Base-by-base conservation (phyloP, 306 rosid genomes). In the Purshia tridentata region DNA sequence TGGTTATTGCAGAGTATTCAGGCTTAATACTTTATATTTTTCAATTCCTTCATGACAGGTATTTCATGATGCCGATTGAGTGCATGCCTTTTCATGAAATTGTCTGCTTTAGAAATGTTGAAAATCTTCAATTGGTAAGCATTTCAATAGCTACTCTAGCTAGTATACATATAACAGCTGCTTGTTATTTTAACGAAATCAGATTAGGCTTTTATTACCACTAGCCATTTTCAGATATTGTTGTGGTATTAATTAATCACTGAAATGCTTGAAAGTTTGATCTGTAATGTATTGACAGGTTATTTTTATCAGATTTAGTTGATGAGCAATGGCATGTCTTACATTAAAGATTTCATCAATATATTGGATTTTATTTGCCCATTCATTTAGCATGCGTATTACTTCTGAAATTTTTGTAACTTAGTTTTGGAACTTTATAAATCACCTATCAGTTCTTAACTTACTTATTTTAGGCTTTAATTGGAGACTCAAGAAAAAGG, bases 401-500 rank as follows among this genome's bases (percentile, higher is more conserved):
- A 48, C 65, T 76, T 69, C 72, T 72, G 56, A 72, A 49, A 51
- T 72, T 11, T 41, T 54, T 54, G 23, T 16, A 69, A 54, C 10
- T 41, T 40, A 22, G 18, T 54, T 56, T 37, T 22, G 52, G 14
- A 54, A 23, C 57, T 23, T 44, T 12, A 6, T 29, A 35, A 49
- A 67, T 35, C 13, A 45, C 41, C 55, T 67, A 22, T 54, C 41
- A 54, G 19, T 53, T 18, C 52, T 35, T 19, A 54, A 67, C 50
- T 71, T 81, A 22, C 37, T 72, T 41, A 44, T 42, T 19, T 18
- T 56, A 94, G 97, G 95, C 92, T 80, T 82, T 94, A 73, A 85
- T 83, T 73, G 97, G 97, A 69, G 96, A 94, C 75, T 87, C 96
- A 74, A 84, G 97, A 80, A 94, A 90, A 80, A 84, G 84, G 84